Conservation (phyloP, 2,329 filamentous ascomycete species). For the Geoglossum cookeanum region DNA sequence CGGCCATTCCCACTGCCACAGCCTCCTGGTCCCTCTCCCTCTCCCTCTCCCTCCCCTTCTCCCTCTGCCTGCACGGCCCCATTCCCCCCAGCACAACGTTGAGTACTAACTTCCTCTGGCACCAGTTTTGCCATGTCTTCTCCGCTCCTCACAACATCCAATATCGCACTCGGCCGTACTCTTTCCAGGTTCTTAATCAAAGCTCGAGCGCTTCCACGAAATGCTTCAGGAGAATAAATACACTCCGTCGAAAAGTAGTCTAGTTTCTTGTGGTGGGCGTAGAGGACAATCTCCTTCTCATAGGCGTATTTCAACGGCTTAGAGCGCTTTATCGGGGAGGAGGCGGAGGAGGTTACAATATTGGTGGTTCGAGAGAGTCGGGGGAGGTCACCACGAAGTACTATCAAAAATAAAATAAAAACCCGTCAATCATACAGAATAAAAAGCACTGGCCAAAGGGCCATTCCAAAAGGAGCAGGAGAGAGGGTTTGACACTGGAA, state of each 20-base stretch:
- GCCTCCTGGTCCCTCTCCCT: constrained; percentile 47
- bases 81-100: constrained; percentile 13
- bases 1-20: constrained; percentile 56
- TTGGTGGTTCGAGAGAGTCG: constrained; percentile 74
- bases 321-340: constrained; percentile 81
- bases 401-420: constrained; percentile 9
- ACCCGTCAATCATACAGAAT: no score
- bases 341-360: constrained; percentile 61
- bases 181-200: constrained; percentile 91
- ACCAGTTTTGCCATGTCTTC: constrained; percentile 92
- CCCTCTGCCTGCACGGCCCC: constrained; percentile 19
- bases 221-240: constrained; percentile 94
- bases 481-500: not conserved
- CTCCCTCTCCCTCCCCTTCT: constrained; percentile 33
- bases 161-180: constrained; percentile 78
- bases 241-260: constrained; percentile 98
- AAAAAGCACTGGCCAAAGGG: no score
- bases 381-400: constrained; percentile 76
- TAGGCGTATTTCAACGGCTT: constrained; percentile 98
- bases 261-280: constrained; percentile 88
- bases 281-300: constrained; percentile 96
- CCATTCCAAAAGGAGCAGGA: no score
- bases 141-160: constrained; percentile 86
- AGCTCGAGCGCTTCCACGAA: constrained; percentile 74
- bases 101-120: constrained; percentile 33